Evolutionary conservation across 768 basidiomycete genomes (phyloP).

Genomic region (button mushroom (Agaricus bisporus)): DNA sequence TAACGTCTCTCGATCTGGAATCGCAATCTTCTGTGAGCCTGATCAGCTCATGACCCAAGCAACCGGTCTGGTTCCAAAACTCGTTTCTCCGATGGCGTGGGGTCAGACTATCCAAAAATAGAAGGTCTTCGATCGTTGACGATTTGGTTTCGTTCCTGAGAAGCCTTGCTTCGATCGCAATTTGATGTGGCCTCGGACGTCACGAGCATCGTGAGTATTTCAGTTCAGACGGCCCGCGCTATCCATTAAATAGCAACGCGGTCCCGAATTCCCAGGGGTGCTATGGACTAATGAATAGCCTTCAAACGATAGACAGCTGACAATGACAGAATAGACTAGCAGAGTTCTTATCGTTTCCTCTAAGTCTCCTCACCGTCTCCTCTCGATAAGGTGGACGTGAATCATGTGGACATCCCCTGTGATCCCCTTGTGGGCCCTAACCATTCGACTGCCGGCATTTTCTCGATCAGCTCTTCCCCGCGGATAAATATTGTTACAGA

Average conservation of each 20-base stretch:
- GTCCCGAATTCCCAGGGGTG: conserved; percentile 9
- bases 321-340: no score
- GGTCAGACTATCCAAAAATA: conserved; percentile 2
- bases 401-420: background rate
- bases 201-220: conserved; percentile 18
- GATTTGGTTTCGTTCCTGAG: conserved; percentile 25
- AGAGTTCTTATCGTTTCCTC: no score
- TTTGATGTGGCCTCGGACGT: conserved; percentile 23
- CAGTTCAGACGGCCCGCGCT: no score
- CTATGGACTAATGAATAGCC: no score
- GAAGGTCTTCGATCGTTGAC: conserved; percentile 31
- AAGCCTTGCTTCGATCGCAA: conserved; percentile 26
- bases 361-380: background rate
- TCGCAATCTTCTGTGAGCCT: background rate
- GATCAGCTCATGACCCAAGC: conserved; percentile 2
- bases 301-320: no score
- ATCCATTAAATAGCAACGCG: conserved; percentile 18
- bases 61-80: conserved; percentile 3
- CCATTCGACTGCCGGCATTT: no score
- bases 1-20: background rate
- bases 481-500: no score
- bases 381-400: background rate
- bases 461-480: no score
- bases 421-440: no score
- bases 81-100: conserved; percentile 10